These are phyloP conservation scores for Malassezia globosa DNA, from an alignment of 1,284 basidiomycete genomes.

Conservation along the genomic window DNA sequence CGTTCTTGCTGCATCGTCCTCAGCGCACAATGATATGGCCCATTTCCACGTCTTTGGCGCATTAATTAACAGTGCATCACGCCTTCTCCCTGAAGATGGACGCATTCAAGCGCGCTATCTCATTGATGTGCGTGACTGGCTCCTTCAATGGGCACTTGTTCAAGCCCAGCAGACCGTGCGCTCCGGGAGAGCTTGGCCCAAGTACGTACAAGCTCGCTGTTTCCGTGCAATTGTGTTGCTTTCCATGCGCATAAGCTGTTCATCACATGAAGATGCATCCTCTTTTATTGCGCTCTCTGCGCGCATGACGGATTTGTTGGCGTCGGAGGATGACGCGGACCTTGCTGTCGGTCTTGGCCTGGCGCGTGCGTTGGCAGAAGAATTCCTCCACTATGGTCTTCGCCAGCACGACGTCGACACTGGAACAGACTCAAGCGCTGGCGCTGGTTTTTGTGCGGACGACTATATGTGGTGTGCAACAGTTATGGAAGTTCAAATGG, in stretches of 20 bases:
- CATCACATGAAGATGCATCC: too few relatives aligned
- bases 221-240: slow-evolving; percentile 5
- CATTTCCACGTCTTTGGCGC: slow-evolving; percentile 17
- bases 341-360: slow-evolving; percentile 5
- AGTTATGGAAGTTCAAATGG: slow-evolving; percentile 16
- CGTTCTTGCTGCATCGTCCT: background rate
- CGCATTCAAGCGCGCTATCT: background rate
- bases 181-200: too few relatives aligned
- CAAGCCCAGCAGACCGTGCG: background rate
- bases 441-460: slow-evolving; percentile 22
- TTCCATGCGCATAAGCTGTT: background rate
- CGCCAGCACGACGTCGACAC: background rate
- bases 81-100: background rate
- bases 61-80: background rate
- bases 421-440: too few relatives aligned
- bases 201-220: slow-evolving; percentile 1
- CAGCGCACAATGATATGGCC: background rate
- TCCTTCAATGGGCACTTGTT: slow-evolving; percentile 3
- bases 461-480: slow-evolving; percentile 34
- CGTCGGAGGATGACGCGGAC: background rate
- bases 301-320: too few relatives aligned
- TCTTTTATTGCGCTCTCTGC: too few relatives aligned
- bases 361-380: background rate
- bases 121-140: slow-evolving; percentile 11
- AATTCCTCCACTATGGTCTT: too few relatives aligned